Evolutionary conservation across 768 basidiomycete species (phyloP).

Genomic region (Lactarius indigo): DNA sequence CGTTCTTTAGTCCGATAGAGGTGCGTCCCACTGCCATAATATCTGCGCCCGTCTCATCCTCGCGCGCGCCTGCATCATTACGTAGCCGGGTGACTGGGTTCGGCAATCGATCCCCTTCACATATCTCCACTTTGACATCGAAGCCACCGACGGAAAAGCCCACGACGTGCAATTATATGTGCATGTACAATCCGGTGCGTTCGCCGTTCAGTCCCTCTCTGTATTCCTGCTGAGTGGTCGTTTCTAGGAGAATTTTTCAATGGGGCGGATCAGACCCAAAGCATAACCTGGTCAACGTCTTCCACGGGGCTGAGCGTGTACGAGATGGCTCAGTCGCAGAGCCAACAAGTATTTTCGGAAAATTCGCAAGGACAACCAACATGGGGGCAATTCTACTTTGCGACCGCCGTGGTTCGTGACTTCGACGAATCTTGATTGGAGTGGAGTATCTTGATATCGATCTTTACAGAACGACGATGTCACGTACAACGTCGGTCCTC

Average conservation of each 20-base stretch:
- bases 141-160: slow-evolving; percentile 27
- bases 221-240: background rate
- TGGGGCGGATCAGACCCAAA: background rate
- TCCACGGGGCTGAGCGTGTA: slow-evolving; percentile 12
- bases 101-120: slow-evolving; percentile 35
- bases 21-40: background rate
- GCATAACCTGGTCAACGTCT: slow-evolving; percentile 3
- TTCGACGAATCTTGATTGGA: background rate
- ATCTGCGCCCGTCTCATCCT: background rate
- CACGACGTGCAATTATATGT: slow-evolving; percentile 34
- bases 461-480: background rate
- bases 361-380: slow-evolving; percentile 8
- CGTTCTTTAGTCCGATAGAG: slow-evolving; percentile 24
- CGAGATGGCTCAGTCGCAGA: background rate
- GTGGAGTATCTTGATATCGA: background rate
- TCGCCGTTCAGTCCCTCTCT: background rate
- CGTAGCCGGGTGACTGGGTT: slow-evolving; percentile 15
- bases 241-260: background rate
- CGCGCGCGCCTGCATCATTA: background rate
- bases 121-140: slow-evolving; percentile 29
- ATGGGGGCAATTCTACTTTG: slow-evolving; percentile 18
- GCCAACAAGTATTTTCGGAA: slow-evolving; percentile 7
- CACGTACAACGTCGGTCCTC: slow-evolving; percentile 1
- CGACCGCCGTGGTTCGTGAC: slow-evolving; percentile 9
- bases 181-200: slow-evolving; percentile 32